Conservation (phyloP, 1,284 basidiomycete species). For the Cryptococcus sp. region DNA sequence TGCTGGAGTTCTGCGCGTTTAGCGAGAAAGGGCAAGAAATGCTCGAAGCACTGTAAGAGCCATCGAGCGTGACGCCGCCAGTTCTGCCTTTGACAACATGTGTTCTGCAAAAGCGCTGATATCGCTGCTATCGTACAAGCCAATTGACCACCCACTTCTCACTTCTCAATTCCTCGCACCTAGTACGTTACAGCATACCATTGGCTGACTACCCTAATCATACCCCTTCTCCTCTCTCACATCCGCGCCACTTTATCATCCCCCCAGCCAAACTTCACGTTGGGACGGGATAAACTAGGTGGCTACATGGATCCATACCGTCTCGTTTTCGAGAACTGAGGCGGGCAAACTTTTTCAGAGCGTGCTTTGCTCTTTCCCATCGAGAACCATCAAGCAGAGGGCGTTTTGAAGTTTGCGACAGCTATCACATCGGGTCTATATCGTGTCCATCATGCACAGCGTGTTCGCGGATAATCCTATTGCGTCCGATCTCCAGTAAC, state of each 20-base stretch:
- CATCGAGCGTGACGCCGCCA: background rate
- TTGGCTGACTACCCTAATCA: background rate
- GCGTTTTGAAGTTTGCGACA: slow-evolving; percentile 31
- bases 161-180: background rate
- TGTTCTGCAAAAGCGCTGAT: background rate
- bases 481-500: too few relatives aligned
- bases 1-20: background rate
- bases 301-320: slow-evolving; percentile 31
- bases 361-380: slow-evolving; percentile 7
- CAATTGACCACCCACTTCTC: background rate
- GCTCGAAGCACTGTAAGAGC: background rate
- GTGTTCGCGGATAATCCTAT: too few relatives aligned
- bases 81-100: background rate
- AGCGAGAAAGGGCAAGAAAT: background rate
- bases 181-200: too few relatives aligned
- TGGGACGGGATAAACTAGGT: slow-evolving; percentile 46
- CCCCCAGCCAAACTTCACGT: slow-evolving; percentile 28
- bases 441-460: too few relatives aligned
- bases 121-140: background rate
- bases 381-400: background rate
- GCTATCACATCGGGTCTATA: background rate
- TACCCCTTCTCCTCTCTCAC: slow-evolving; percentile 1
- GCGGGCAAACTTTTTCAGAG: slow-evolving; percentile 20
- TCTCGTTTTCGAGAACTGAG: slow-evolving; percentile 15
- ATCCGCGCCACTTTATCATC: slow-evolving; percentile 41